Conservation (phyloP, 176 grass and related monocot genomes). For the Cocos nucifera region DNA sequence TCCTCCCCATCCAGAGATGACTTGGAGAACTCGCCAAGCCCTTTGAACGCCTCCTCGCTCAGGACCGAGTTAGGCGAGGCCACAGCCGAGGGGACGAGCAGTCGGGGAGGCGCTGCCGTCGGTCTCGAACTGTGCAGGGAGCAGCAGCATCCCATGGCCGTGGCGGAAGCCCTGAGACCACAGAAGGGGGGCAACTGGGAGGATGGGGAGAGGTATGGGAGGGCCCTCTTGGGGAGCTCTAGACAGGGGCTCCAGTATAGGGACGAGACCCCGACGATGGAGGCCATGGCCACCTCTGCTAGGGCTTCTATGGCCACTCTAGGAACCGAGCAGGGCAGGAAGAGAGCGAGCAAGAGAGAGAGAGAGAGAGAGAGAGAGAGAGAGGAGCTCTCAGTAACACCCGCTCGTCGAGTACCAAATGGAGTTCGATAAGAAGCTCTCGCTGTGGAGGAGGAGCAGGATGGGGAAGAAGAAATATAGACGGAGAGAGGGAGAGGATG, state of each 20-base stretch:
- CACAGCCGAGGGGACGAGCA: slow-evolving; percentile 31
- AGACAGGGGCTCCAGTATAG: slow-evolving; percentile 38
- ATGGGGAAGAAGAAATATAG: slow-evolving; percentile 18
- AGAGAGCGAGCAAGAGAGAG: no score
- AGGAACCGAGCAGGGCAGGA: no score
- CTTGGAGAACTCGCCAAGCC: slow-evolving; percentile 29
- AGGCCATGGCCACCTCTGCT: slow-evolving; percentile 27
- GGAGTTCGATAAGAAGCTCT: no score
- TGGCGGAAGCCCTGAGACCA: slow-evolving; percentile 16
- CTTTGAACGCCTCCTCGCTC: slow-evolving; percentile 91
- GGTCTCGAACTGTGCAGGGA: background rate
- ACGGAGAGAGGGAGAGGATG: slow-evolving; percentile 3
- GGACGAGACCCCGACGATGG: slow-evolving; percentile 58
- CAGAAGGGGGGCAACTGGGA: slow-evolving; percentile 3
- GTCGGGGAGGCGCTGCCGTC: slow-evolving; percentile 13
- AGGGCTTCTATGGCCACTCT: no score
- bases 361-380: no score
- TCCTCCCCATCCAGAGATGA: slow-evolving; percentile 36
- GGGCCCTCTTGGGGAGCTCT: slow-evolving; percentile 3
- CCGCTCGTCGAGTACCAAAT: no score
- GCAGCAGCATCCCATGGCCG: background rate
- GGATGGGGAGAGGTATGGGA: background rate
- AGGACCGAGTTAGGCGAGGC: slow-evolving; percentile 73
- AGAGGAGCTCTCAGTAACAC: no score
- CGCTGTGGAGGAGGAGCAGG: background rate